Evolutionary conservation across 352 stramenopile genomes (phyloP), one percentile per base, ranked within the genome.

Genomic region (Pythium pyrilobum): DNA sequence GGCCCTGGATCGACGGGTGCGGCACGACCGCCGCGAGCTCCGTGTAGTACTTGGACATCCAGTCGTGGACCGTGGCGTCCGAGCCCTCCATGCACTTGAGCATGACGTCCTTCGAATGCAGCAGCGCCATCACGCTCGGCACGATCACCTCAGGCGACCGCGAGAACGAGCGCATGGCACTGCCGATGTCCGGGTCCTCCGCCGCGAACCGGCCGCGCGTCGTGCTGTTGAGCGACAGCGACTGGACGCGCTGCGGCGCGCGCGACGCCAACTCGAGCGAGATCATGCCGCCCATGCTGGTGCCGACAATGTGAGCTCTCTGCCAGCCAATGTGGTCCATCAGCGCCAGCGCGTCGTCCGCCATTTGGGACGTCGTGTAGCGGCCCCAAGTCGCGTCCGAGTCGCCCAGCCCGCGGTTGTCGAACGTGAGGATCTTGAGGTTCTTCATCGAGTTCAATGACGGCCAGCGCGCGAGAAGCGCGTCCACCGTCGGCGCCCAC

Each of bases 311-410:
- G 33, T 87, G 71, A 4, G 72, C 73, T 9, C 57, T 54, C 8
- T 74, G 28, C 74, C 75, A 89, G 2, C 62, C 56, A 16, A 89
- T 41, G 32, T 59, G 56, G 34, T 85, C 69, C 56, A 86, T 54
- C 10, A 89, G 62, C 15, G 66, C 73, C 15, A 89, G 34, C 20
- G 74, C 66, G 34, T 89, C 78, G n/a, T 74, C 50, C 1, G 76
- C 78, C 78, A 89, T 89, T 6, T 64, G 60, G 5, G 61, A 71
- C 6, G 76, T 89, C 27, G 72, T 79, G 60, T 86, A 87, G 21
- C 64, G 66, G 7, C 67, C 72, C 61, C 61, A 79, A 0, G 74
- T 64, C 28, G 64, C 63, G 39, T 84, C 75, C 18, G 74, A 67
- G 54, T 50, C 50, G 49, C 69, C 77, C 4, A 72, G 46, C 13